Evolutionary conservation across 2,329 filamentous ascomycete species (phyloP).

Genomic region (Beauveria pseudobassiana): DNA sequence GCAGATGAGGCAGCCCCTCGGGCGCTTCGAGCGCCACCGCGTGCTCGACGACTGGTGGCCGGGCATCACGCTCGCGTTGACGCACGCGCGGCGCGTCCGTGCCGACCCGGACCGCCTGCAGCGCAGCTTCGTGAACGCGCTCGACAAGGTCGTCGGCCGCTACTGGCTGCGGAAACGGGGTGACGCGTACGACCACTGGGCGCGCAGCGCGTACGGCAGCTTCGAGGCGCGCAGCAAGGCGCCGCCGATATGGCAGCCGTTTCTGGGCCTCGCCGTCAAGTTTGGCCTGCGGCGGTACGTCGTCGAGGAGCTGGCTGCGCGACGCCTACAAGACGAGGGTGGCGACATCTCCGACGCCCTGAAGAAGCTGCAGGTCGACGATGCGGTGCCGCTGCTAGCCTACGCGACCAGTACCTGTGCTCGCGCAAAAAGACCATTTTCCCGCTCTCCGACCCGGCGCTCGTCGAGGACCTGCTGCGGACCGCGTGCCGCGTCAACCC

Average conservation of each 20-base stretch:
- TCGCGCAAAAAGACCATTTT: constrained; percentile 27
- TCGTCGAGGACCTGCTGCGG: constrained; percentile 21
- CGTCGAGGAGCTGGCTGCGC: constrained; percentile 15
- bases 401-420: constrained; percentile 27
- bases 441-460: constrained; percentile 22
- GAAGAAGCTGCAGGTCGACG: constrained; percentile 1
- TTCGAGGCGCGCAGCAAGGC: constrained; percentile 25
- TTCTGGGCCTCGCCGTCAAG: constrained; percentile 25
- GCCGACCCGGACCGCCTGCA: constrained; percentile 15
- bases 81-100: constrained; percentile 24
- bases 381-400: constrained; percentile 22
- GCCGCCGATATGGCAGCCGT: constrained; percentile 22
- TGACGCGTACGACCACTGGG: constrained; percentile 26
- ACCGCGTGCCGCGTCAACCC: constrained; percentile 14
- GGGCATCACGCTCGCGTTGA: constrained; percentile 29
- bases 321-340: neutral
- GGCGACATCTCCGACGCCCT: neutral
- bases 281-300: constrained; percentile 26
- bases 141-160: constrained; percentile 23
- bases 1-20: constrained; percentile 25
- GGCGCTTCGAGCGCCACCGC: constrained; percentile 28
- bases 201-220: constrained; percentile 23
- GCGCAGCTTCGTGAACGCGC: constrained; percentile 19
- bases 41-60: constrained; percentile 32
- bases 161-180: constrained; percentile 22